Percentiles rank a stretch among this genome's conserved stretches.
phyloP scores from a whole-genome alignment of 1,284 basidiomycete genomes.

The Acaromyces ingoldii region DNA sequence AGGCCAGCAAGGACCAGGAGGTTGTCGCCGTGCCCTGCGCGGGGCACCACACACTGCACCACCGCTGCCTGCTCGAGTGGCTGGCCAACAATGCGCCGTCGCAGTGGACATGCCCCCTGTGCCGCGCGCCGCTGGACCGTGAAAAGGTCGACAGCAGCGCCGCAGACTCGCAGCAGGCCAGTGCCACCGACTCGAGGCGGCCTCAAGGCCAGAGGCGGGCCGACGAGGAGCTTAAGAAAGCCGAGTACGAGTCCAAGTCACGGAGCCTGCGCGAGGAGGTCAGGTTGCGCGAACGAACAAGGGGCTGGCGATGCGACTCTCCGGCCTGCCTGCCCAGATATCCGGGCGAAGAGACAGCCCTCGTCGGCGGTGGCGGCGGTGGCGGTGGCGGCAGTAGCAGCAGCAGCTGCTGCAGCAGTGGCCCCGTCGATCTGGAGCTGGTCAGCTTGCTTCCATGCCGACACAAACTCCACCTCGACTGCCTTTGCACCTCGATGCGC shows the following conservation, averaged over 20 bases:
- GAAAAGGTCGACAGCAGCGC: slow-evolving; percentile 6
- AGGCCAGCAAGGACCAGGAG: slow-evolving; percentile 27
- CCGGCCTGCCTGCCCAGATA: slow-evolving; percentile 39
- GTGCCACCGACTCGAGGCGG: not conserved
- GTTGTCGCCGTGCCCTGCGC: slow-evolving; percentile 44
- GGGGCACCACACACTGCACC: slow-evolving; percentile 45
- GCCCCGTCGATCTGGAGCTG: slow-evolving; percentile 21
- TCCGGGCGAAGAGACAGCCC: slow-evolving; percentile 11
- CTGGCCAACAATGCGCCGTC: slow-evolving; percentile 31
- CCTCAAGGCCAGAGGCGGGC: not conserved
- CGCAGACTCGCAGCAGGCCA: not conserved
- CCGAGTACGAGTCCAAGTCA: slow-evolving; percentile 2
- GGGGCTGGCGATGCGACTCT: slow-evolving; percentile 41
- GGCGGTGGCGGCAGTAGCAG: not conserved
- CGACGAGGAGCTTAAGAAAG: slow-evolving; percentile 2
- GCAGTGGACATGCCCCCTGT: slow-evolving; percentile 48
- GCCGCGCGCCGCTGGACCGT: slow-evolving; percentile 23
- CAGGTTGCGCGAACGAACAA: slow-evolving; percentile 23
- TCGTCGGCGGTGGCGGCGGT: not conserved
- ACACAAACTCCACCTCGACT: slow-evolving; percentile 45
- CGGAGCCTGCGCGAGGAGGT: slow-evolving; percentile 36
- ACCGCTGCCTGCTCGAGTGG: slow-evolving; percentile 39
- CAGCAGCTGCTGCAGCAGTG: not conserved
- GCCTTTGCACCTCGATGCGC: slow-evolving; percentile 38
- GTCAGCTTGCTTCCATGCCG: slow-evolving; percentile 36